phyloP scores from a whole-genome alignment of 2,329 filamentous ascomycete genomes.

The Cercospora zeae-maydis region DNA sequence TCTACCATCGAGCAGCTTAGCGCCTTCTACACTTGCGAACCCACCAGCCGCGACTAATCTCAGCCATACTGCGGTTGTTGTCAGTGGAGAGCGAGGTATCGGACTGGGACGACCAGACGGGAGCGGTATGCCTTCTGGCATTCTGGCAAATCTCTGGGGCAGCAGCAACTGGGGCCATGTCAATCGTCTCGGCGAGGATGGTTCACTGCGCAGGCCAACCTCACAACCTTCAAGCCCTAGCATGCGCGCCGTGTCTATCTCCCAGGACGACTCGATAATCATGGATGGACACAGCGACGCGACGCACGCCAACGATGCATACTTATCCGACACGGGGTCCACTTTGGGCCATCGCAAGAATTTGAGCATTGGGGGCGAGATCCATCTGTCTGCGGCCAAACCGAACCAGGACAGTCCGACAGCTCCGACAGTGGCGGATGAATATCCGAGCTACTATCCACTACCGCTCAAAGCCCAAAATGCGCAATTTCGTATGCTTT shows the following conservation, averaged over 20 bases:
- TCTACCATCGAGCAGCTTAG: conserved; percentile 58
- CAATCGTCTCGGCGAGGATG: conserved; percentile 58
- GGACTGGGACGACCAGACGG: conserved; percentile 57
- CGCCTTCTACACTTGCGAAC: conserved; percentile 76
- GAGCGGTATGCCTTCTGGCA: conserved; percentile 73
- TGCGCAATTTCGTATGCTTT: conserved; percentile 87
- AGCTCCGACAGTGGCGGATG: conserved; percentile 42
- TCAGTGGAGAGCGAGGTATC: conserved; percentile 72
- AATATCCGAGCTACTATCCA: conserved; percentile 74
- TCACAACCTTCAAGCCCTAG: conserved; percentile 19
- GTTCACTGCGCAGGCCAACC: conserved; percentile 32
- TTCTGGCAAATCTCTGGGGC: conserved; percentile 93
- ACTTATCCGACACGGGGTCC: conserved; percentile 3
- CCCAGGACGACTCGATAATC: conserved; percentile 33
- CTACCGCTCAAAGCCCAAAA: conserved; percentile 70
- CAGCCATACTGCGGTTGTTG: conserved; percentile 78
- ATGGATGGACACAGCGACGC: conserved; percentile 31
- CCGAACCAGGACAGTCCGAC: conserved; percentile 3
- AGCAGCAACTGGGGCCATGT: conserved; percentile 75
- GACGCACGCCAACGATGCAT: conserved; percentile 11
- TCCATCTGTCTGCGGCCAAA: conserved; percentile 14
- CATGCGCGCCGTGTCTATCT: conserved; percentile 18
- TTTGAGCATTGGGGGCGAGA: conserved; percentile 25
- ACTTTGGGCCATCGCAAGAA: conserved; percentile 32
- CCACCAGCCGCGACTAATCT: conserved; percentile 80